phyloP scores from a whole-genome alignment of 768 basidiomycete species.

The Termitomyces sp. region DNA sequence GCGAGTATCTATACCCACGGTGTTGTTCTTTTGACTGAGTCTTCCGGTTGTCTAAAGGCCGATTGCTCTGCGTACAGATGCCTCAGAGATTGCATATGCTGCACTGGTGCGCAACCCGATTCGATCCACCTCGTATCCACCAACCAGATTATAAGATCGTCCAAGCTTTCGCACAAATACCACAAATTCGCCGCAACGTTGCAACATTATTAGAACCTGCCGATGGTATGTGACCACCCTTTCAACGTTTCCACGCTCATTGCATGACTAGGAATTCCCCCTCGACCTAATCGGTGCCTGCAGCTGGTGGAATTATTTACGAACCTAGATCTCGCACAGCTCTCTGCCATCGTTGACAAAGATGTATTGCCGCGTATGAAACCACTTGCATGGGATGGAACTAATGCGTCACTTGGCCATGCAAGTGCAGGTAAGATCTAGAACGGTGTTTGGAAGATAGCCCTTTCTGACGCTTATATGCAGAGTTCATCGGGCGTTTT shows the following conservation, averaged over 20 bases:
- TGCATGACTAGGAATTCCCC: neutral
- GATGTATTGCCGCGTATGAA: conserved; percentile 44
- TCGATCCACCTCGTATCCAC: neutral
- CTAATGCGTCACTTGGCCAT: conserved; percentile 21
- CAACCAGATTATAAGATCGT: conserved; percentile 30
- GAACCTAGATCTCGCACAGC: conserved; percentile 62
- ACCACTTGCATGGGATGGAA: conserved; percentile 32
- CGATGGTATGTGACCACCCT: neutral
- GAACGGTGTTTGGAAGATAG: conserved; percentile 5
- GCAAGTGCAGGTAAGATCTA: conserved; percentile 11
- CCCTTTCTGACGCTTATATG: conserved; percentile 1
- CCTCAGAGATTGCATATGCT: conserved; percentile 50
- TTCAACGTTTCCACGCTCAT: neutral
- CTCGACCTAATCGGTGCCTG: conserved; percentile 18
- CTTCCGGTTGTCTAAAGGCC: conserved; percentile 45
- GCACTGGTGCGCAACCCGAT: conserved; percentile 41
- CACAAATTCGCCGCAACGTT: conserved; percentile 56
- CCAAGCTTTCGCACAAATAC: conserved; percentile 64
- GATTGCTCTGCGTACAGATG: conserved; percentile 61
- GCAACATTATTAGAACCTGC: conserved; percentile 21
- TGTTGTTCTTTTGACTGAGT: neutral
- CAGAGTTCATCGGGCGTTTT: conserved; percentile 50
- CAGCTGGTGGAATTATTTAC: conserved; percentile 63
- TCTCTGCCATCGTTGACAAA: conserved; percentile 54
- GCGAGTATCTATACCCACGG: conserved; percentile 25